These are phyloP conservation scores for Fusarium humuli DNA, from an alignment of 2,329 filamentous ascomycete species.

Conservation along the genomic window DNA sequence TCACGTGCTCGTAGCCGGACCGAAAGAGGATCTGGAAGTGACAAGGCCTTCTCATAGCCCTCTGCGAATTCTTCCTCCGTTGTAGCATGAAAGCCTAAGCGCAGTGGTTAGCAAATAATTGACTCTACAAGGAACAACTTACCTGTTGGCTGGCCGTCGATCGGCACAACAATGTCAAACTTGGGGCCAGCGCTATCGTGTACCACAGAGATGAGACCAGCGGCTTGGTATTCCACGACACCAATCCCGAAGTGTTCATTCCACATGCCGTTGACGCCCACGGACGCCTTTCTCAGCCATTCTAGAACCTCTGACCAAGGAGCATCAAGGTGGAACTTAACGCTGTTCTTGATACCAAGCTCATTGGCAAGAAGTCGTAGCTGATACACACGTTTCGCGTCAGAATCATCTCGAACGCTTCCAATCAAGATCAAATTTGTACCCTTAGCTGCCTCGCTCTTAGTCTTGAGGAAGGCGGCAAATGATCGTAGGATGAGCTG, in stretches of 20 bases:
- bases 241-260: slow-evolving; percentile 99
- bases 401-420: slow-evolving; percentile 86
- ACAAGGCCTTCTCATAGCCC: slow-evolving; percentile 81
- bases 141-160: slow-evolving; percentile 84
- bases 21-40: slow-evolving; percentile 75
- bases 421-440: slow-evolving; percentile 86
- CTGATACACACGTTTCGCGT: slow-evolving; percentile 87
- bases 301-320: slow-evolving; percentile 88
- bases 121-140: slow-evolving; percentile 44
- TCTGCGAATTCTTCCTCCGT: slow-evolving; percentile 82
- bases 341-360: slow-evolving; percentile 82
- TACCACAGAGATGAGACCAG: slow-evolving; percentile 91
- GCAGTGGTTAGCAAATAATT: not conserved
- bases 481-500: slow-evolving; percentile 87
- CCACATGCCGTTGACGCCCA: slow-evolving; percentile 99
- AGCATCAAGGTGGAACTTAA: slow-evolving; percentile 90
- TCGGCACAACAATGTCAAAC: slow-evolving; percentile 86
- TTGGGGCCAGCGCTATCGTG: slow-evolving; percentile 95
- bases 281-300: slow-evolving; percentile 79
- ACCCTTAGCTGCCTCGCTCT: slow-evolving; percentile 60
- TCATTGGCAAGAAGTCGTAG: slow-evolving; percentile 88
- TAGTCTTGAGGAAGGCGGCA: slow-evolving; percentile 74
- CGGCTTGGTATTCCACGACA: slow-evolving; percentile 97
- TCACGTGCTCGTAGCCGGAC: slow-evolving; percentile 81
- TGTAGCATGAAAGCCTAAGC: slow-evolving; percentile 83